phyloP scores from a whole-genome alignment of 352 stramenopile genomes.

The Lagenidium sp. region DNA sequence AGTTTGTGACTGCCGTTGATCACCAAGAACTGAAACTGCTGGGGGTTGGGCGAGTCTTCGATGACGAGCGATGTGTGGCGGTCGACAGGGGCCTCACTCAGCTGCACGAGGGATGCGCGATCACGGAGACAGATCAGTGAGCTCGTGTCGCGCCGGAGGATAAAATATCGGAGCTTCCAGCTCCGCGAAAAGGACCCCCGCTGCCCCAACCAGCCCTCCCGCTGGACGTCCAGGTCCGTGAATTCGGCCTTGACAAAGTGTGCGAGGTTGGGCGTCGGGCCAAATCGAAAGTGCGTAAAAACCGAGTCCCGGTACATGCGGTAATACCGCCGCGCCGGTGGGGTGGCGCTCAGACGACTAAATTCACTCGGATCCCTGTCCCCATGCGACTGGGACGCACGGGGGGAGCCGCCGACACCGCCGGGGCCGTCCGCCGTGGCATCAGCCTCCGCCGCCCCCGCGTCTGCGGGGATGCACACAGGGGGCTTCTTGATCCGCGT shows the following conservation, averaged over 20 bases:
- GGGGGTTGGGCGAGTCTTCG: conserved; percentile 46
- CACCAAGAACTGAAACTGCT: conserved; percentile 79
- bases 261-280: conserved; percentile 23
- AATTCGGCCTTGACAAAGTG: conserved; percentile 59
- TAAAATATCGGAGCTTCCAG: conserved; percentile 82
- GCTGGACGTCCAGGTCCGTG: conserved; percentile 53
- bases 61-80: conserved; percentile 59
- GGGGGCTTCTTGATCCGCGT: conserved; percentile 53
- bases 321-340: conserved; percentile 25
- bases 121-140: conserved; percentile 73
- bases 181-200: conserved; percentile 57
- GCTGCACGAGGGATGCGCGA: conserved; percentile 53
- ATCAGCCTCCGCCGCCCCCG: background rate
- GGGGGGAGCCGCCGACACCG: background rate
- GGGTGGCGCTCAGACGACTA: too few species aligned
- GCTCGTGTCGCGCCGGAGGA: conserved; percentile 58
- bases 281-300: conserved; percentile 50
- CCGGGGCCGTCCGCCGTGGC: background rate
- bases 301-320: conserved; percentile 56
- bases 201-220: conserved; percentile 71
- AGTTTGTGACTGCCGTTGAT: conserved; percentile 61
- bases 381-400: too few species aligned
- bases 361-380: too few species aligned
- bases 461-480: background rate
- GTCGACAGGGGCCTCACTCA: conserved; percentile 63